A percentile compares a stretch with the other conserved stretches of the same genome.
Conservation (phyloP, 1,284 basidiomycete species). For the Somion occarium region DNA sequence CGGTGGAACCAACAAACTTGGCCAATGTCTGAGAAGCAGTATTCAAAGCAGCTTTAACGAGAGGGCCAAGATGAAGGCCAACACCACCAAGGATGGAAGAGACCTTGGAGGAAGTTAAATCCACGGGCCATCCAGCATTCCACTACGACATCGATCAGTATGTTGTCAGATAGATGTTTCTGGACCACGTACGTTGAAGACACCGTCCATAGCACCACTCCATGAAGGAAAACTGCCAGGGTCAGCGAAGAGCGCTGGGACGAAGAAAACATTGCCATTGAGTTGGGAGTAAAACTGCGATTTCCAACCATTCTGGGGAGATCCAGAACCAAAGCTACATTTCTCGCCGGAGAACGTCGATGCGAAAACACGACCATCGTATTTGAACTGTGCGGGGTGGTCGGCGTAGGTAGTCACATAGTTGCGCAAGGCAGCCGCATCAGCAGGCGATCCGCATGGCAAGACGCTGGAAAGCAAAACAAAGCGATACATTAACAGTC, state of each 20-base stretch:
- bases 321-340: conserved; percentile 64
- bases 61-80: conserved; percentile 20
- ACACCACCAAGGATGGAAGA: conserved; percentile 22
- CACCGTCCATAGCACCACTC: conserved; percentile 47
- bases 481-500: background rate
- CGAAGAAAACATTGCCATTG: conserved; percentile 48
- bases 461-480: conserved; percentile 37
- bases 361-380: conserved; percentile 56
- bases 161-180: background rate
- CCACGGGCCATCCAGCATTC: conserved; percentile 64
- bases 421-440: conserved; percentile 52
- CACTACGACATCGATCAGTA: conserved; percentile 35
- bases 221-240: conserved; percentile 46
- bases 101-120: conserved; percentile 43
- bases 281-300: conserved; percentile 52
- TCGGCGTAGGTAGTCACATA: conserved; percentile 54
- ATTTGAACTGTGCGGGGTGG: conserved; percentile 63
- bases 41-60: conserved; percentile 12
- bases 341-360: conserved; percentile 79
- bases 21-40: conserved; percentile 34
- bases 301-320: conserved; percentile 49
- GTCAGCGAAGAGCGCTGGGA: conserved; percentile 64
- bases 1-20: conserved; percentile 36
- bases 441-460: conserved; percentile 48
- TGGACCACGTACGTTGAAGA: conserved; percentile 46